Conservation (phyloP, 495 filamentous ascomycete species). For the Penicillium antarcticum region DNA sequence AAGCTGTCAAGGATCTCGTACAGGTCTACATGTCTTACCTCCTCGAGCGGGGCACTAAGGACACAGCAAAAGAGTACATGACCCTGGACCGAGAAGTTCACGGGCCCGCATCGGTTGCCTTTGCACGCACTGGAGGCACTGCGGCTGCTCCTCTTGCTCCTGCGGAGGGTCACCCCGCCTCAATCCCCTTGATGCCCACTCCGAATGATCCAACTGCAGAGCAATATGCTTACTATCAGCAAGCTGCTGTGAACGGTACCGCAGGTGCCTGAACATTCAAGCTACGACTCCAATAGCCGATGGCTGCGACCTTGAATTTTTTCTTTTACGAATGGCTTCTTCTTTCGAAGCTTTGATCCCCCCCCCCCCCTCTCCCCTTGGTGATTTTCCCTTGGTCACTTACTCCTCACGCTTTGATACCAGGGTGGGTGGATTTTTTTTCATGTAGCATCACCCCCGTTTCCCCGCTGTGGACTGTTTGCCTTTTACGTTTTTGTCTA, state of each 20-base stretch:
- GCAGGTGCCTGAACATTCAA: conserved; percentile 10
- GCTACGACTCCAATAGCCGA: background rate
- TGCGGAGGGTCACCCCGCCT: conserved; percentile 11
- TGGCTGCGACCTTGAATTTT: conserved; percentile 5
- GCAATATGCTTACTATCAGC: conserved; percentile 43
- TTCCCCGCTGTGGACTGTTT: conserved; percentile 12
- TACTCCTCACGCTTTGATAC: conserved; percentile 11
- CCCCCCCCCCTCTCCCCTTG: conserved; percentile 3
- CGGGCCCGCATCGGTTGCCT: conserved; percentile 51
- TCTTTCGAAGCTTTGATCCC: conserved; percentile 2
- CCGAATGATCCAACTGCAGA: conserved; percentile 21
- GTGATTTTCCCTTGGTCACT: conserved; percentile 5
- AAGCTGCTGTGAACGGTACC: conserved; percentile 33
- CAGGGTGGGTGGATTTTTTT: conserved; percentile 22
- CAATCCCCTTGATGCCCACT: conserved; percentile 10
- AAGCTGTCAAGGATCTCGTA: conserved; percentile 71
- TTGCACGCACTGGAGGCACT: conserved; percentile 30
- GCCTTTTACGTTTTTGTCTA: conserved; percentile 23
- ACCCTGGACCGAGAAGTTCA: conserved; percentile 81
- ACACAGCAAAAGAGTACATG: conserved; percentile 83
- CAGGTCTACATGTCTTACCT: conserved; percentile 82
- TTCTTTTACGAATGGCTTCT: conserved; percentile 13
- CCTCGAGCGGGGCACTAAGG: conserved; percentile 76
- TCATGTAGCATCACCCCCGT: conserved; percentile 32
- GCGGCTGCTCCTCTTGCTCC: conserved; percentile 12